Base-by-base conservation (phyloP, 2,329 filamentous ascomycete genomes). In the Hypoxylon rubiginosum region DNA sequence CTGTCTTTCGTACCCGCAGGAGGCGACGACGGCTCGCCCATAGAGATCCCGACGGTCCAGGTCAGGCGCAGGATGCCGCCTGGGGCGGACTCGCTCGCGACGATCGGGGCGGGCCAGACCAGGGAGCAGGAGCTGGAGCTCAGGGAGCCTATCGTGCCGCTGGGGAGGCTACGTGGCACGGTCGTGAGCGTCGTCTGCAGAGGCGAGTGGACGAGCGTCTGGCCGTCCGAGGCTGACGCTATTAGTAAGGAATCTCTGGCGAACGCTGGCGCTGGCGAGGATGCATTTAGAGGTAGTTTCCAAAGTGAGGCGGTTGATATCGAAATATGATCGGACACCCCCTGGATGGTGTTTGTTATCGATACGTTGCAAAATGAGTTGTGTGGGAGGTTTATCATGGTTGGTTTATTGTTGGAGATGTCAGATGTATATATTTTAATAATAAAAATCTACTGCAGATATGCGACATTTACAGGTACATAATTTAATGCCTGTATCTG, bases 1-100 rank as follows among this genome's bases (percentile, higher is more conserved):
- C 55, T 84, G 4, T 73, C 74, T 34, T 77, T 84, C 65, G 80
- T 76, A 2, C 79, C 78, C 2, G 73, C 76, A 2, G 78, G 76
- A 1, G 73, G 74, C 15, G 70, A 71, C 4, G 41, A n/a, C 64
- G 21, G 39, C 13, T n/a, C n/a, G 32, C 77, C 81, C 4, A 58
- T 84, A 3, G 74, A 81, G 3, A 72, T 82, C 9, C 76, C 78
- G 11, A 75, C 71, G 13, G 72, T 83, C 53, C 74, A 80, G 58
- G 70, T 82, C 48, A 76, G 78, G 34, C 75, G 82, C 11, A 68
- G 79, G 46, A 80, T 81, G 80, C 82, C 82, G 3, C 81, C 82
- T 0, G 71, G 66, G 4, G 71, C 70, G 11, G 80, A 82, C 2
- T 75, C 75, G 2, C 74, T 82, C 30, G 68, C 83, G 64, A 79